phyloP scores from a whole-genome alignment of 2,329 filamentous ascomycete genomes.

The Nothopassalora personata region DNA sequence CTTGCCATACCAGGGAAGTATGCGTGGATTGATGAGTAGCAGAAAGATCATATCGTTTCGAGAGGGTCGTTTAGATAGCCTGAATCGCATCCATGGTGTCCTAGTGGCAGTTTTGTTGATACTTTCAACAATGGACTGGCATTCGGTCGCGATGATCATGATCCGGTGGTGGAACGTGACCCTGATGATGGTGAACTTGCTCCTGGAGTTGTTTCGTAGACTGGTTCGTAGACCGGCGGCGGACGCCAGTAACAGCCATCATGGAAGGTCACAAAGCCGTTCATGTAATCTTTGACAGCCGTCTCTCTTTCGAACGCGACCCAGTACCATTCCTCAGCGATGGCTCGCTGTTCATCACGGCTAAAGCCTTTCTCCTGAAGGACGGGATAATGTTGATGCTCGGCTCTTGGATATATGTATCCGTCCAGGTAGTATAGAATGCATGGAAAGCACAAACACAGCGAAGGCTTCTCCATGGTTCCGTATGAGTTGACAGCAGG shows the following conservation, averaged over 20 bases:
- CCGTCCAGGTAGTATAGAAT: slow-evolving; percentile 21
- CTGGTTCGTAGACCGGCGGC: neutral
- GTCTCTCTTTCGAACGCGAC: slow-evolving; percentile 22
- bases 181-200: neutral
- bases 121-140: no score
- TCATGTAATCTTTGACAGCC: slow-evolving; percentile 19
- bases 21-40: no score
- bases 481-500: neutral
- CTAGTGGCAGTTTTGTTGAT: no score
- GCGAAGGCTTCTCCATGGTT: slow-evolving; percentile 10
- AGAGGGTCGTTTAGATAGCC: no score
- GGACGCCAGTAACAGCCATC: slow-evolving; percentile 21
- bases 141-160: neutral
- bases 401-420: slow-evolving; percentile 16
- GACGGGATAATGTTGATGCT: slow-evolving; percentile 18
- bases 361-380: slow-evolving; percentile 19
- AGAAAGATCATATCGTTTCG: no score
- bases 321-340: slow-evolving; percentile 25
- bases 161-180: neutral
- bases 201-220: neutral
- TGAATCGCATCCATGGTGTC: no score
- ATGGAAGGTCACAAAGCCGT: slow-evolving; percentile 17
- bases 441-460: slow-evolving; percentile 24
- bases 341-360: slow-evolving; percentile 14
- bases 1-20: no score